These are phyloP conservation scores for Tuber indicum DNA, from an alignment of 495 filamentous ascomycete genomes.

Conservation along the genomic window DNA sequence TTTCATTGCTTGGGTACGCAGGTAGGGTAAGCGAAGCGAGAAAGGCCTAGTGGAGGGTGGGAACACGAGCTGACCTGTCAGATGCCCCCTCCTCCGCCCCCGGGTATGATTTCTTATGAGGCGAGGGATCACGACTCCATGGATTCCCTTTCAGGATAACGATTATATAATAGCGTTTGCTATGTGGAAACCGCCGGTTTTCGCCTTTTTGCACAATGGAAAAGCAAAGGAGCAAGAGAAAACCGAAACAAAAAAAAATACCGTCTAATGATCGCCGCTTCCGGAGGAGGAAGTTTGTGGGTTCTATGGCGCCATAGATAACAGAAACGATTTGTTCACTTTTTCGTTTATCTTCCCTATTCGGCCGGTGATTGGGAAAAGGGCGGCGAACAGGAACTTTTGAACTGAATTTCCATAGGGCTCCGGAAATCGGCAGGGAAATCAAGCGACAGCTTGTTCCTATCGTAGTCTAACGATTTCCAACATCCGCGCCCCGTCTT, in stretches of 20 bases:
- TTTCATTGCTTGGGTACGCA: conserved; percentile 19
- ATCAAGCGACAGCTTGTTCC: conserved; percentile 26
- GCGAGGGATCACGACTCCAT: conserved; percentile 16
- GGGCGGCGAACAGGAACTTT: background rate
- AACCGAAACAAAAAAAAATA: background rate
- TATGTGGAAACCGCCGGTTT: conserved; percentile 15
- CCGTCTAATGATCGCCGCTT: background rate
- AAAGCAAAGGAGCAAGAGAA: background rate
- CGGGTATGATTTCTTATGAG: background rate
- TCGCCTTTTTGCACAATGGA: conserved; percentile 11
- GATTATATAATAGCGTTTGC: conserved; percentile 27
- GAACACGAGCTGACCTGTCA: conserved; percentile 36
- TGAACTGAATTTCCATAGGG: conserved; percentile 20
- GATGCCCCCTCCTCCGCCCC: conserved; percentile 19
- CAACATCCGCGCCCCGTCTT: conserved; percentile 25
- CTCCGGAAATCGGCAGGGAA: conserved; percentile 31
- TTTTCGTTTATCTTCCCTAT: background rate
- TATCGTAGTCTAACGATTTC: conserved; percentile 8
- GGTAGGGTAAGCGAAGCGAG: conserved; percentile 15
- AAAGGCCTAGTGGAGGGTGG: conserved; percentile 14
- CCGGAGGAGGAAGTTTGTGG: background rate
- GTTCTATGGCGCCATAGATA: background rate
- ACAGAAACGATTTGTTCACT: background rate
- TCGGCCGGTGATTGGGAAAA: background rate
- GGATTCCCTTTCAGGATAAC: conserved; percentile 18